phyloP scores from a whole-genome alignment of 2,329 filamentous ascomycete genomes.

The Tolypocladium inflatum region DNA sequence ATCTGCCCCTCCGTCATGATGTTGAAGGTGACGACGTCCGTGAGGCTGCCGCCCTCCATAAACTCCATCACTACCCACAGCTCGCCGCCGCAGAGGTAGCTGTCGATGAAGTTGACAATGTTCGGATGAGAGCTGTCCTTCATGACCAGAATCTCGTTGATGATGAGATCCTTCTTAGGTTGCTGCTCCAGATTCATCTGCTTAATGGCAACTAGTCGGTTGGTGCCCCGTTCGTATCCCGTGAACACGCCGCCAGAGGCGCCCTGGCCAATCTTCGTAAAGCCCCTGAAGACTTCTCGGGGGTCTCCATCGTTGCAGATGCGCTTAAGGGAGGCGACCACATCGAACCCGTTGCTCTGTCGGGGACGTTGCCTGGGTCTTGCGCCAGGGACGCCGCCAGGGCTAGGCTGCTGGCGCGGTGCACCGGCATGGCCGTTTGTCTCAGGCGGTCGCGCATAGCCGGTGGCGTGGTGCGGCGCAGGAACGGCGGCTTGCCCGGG shows the following conservation, averaged over 20 bases:
- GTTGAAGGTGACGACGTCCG: constrained; percentile 97
- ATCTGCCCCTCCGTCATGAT: constrained; percentile 99
- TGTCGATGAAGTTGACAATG: constrained; percentile 99
- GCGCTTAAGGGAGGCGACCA: constrained; percentile 71
- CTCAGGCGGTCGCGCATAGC: constrained; percentile 18
- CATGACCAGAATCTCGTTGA: constrained; percentile 99
- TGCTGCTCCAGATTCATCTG: constrained; percentile 99
- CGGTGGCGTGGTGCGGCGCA: constrained; percentile 13
- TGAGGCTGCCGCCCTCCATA: constrained; percentile 96
- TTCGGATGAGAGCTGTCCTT: constrained; percentile 97
- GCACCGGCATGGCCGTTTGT: constrained; percentile 20
- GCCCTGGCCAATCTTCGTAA: constrained; percentile 95
- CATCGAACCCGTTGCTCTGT: constrained; percentile 73
- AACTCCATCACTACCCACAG: constrained; percentile 99
- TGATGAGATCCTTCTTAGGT: constrained; percentile 97
- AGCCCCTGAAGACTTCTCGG: constrained; percentile 72
- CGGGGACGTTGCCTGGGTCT: constrained; percentile 69
- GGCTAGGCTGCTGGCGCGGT: constrained; percentile 26
- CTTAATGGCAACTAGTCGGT: constrained; percentile 92
- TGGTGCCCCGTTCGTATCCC: constrained; percentile 74
- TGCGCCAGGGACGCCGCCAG: constrained; percentile 36
- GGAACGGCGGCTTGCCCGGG: constrained; percentile 15
- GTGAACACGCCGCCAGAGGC: constrained; percentile 94
- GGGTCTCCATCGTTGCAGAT: constrained; percentile 91
- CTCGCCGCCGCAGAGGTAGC: constrained; percentile 80